Evolutionary conservation across 176 grass and related monocot species (phyloP).

Genomic region (Zoysia japonica): DNA sequence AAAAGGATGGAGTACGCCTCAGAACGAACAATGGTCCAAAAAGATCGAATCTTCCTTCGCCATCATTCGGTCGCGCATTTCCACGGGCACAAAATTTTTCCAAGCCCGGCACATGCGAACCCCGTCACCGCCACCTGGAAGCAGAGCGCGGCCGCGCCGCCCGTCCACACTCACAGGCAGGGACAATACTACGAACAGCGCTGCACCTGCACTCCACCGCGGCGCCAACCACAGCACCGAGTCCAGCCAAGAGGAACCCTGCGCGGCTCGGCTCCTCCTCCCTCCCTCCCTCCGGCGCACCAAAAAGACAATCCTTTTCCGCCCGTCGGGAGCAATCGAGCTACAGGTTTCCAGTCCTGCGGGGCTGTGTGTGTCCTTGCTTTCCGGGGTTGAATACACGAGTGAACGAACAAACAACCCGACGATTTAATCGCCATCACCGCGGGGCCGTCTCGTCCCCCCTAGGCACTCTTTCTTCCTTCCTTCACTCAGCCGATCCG

Average conservation of each 20-base stretch:
- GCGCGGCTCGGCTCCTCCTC: background rate
- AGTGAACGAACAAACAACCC: background rate
- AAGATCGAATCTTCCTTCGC: constrained; percentile 17
- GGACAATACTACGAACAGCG: constrained; percentile 25
- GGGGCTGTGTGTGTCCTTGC: constrained; percentile 15
- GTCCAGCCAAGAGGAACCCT: constrained; percentile 24
- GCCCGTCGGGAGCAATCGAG: background rate
- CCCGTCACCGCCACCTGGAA: background rate
- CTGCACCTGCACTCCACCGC: constrained; percentile 2
- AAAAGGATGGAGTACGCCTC: no score
- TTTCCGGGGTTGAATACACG: constrained; percentile 3
- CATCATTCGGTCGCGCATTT: constrained; percentile 19
- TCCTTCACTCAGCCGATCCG: background rate
- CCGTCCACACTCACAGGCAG: constrained; percentile 24
- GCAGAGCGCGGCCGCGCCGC: background rate
- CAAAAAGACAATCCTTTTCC: background rate
- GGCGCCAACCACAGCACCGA: constrained; percentile 14
- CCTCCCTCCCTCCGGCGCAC: background rate
- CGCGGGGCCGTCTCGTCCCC: background rate
- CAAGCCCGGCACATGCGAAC: constrained; percentile 25
- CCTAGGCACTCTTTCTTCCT: no score
- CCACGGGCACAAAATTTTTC: background rate
- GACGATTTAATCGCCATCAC: constrained; percentile 34
- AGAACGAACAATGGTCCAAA: constrained; percentile 29
- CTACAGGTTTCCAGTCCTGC: background rate